These are phyloP conservation scores for Boechera stricta DNA, from an alignment of 345 rosid genomes.

Conservation along the genomic window DNA sequence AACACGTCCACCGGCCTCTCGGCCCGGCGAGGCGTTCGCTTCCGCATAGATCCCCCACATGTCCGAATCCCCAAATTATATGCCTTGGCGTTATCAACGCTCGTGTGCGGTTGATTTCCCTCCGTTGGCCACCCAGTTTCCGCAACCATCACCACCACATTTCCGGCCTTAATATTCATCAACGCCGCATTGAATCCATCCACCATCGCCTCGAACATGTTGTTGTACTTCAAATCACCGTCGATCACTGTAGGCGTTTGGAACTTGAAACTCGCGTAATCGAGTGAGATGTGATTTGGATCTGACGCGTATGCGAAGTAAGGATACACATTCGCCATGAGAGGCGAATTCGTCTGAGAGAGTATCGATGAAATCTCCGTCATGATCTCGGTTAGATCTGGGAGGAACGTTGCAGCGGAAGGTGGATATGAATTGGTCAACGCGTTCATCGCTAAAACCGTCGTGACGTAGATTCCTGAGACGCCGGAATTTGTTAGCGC, in stretches of 20 bases:
- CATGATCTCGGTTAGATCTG: slow-evolving; percentile 22
- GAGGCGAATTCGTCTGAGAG: slow-evolving; percentile 37
- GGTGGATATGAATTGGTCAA: slow-evolving; percentile 49
- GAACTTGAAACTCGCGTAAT: slow-evolving; percentile 44
- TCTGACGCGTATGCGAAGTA: slow-evolving; percentile 51
- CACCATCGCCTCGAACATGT: slow-evolving; percentile 49
- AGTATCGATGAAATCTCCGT: slow-evolving; percentile 29
- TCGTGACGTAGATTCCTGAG: slow-evolving; percentile 39
- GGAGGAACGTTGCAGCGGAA: slow-evolving; percentile 40
- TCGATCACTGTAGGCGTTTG: slow-evolving; percentile 29
- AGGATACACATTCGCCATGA: slow-evolving; percentile 51
- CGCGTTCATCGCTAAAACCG: slow-evolving; percentile 18
- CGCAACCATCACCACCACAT: slow-evolving; percentile 34
- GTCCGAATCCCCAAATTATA: slow-evolving; percentile 21
- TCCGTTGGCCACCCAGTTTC: slow-evolving; percentile 40
- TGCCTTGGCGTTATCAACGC: slow-evolving; percentile 28
- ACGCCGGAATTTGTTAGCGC: slow-evolving; percentile 17
- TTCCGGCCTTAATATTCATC: slow-evolving; percentile 26
- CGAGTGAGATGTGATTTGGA: slow-evolving; percentile 36
- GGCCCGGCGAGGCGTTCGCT: slow-evolving; percentile 45
- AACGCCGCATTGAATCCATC: slow-evolving; percentile 46
- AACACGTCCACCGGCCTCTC: slow-evolving; percentile 4
- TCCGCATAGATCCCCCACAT: not conserved
- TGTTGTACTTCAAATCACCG: slow-evolving; percentile 38
- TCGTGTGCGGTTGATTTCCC: slow-evolving; percentile 17